Percentiles rank a stretch among this genome's conserved stretches.
These are phyloP conservation scores for Ceratonia siliqua DNA, from an alignment of 306 rosid genomes.

Conservation along the genomic window DNA sequence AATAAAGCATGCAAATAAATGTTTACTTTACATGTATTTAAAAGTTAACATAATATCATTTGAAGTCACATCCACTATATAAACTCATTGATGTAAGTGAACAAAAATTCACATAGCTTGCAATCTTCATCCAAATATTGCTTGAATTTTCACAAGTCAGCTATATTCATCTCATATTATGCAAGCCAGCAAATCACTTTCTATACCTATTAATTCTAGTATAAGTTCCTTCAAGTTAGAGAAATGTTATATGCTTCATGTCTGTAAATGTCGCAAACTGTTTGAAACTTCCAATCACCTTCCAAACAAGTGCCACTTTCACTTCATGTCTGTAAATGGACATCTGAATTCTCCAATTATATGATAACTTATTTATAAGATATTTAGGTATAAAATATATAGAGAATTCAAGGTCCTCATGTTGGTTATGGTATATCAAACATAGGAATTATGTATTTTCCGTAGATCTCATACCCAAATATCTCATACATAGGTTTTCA, in stretches of 20 bases:
- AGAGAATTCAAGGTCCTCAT: too few relatives aligned
- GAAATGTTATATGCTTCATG: neutral
- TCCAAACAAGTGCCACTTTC: neutral
- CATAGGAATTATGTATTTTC: too few relatives aligned
- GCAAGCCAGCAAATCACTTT: neutral
- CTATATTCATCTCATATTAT: neutral
- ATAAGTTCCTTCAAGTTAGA: neutral
- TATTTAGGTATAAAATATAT: too few relatives aligned
- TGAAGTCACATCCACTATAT: neutral
- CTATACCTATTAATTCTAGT: neutral
- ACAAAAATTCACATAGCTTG: neutral
- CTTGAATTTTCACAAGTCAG: neutral
- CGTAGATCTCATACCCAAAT: too few relatives aligned
- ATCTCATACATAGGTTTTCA: too few relatives aligned
- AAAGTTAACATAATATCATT: constrained; percentile 1
- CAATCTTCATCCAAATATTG: neutral
- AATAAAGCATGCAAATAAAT: neutral
- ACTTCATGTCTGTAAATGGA: too few relatives aligned
- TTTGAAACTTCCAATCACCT: neutral
- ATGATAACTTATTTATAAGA: too few relatives aligned
- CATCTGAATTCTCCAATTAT: too few relatives aligned
- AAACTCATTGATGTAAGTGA: neutral
- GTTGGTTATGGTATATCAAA: too few relatives aligned
- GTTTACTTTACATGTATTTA: too few relatives aligned
- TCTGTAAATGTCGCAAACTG: neutral